Conservation (phyloP, 2,329 filamentous ascomycete species). For the Stachybotrys echinatus region DNA sequence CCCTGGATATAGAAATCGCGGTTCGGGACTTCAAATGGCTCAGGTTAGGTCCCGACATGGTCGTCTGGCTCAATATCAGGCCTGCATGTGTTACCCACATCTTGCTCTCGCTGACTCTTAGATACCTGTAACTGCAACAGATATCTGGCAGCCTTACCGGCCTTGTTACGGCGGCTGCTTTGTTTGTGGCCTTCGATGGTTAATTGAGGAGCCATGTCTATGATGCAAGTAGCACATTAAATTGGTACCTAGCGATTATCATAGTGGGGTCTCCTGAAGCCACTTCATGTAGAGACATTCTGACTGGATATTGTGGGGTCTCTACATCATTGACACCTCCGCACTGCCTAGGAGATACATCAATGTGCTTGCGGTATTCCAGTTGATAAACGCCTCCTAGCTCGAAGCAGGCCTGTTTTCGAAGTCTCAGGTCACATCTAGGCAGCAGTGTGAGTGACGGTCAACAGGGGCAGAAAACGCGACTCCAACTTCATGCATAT, state of each 20-base stretch:
- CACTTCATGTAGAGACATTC: not conserved
- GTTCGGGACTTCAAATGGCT: not conserved
- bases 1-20: not conserved
- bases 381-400: not conserved
- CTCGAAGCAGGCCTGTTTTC: not conserved
- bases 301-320: not conserved
- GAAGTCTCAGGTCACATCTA: not conserved
- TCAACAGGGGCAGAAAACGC: not conserved
- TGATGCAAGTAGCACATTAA: not conserved
- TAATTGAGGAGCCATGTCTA: not conserved
- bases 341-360: too few species aligned
- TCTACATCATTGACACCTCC: not conserved
- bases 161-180: not conserved
- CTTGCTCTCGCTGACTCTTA: not conserved
- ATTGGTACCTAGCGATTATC: not conserved
- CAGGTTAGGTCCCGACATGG: not conserved
- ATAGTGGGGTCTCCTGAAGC: not conserved
- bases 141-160: not conserved
- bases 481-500: not conserved
- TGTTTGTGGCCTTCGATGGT: not conserved
- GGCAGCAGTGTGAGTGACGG: not conserved
- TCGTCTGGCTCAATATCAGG: not conserved
- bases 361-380: not conserved
- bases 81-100: not conserved
- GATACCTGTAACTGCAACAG: not conserved